phyloP scores from a whole-genome alignment of 805 yeast species.

The Cyberlindnera bimundalis region DNA sequence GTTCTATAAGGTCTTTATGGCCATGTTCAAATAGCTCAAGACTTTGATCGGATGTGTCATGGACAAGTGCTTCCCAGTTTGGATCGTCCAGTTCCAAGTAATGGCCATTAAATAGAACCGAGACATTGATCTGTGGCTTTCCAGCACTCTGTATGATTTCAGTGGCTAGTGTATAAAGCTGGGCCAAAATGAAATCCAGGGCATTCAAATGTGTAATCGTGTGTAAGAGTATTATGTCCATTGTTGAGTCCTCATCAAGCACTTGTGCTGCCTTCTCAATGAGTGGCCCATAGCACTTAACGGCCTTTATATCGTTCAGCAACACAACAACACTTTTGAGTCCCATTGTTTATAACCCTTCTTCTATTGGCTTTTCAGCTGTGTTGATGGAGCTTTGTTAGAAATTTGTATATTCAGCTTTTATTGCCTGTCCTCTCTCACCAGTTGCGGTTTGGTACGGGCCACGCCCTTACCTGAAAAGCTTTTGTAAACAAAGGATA shows the following conservation, averaged over 20 bases:
- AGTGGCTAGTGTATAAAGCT: constrained; percentile 20
- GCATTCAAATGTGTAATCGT: constrained; percentile 19
- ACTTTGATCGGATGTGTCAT: constrained; percentile 18
- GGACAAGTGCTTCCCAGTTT: constrained; percentile 20
- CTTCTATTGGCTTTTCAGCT: too few relatives aligned
- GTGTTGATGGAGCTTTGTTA: too few relatives aligned
- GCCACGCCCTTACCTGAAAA: not conserved
- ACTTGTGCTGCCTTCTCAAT: constrained; percentile 16
- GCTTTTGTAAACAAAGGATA: constrained; percentile 6
- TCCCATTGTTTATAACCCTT: too few relatives aligned
- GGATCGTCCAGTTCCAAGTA: constrained; percentile 18
- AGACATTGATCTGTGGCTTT: constrained; percentile 13
- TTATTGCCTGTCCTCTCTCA: too few relatives aligned
- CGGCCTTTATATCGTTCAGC: constrained; percentile 15
- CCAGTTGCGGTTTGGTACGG: not conserved
- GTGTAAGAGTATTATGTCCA: constrained; percentile 22
- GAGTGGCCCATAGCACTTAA: constrained; percentile 22
- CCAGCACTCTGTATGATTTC: constrained; percentile 9
- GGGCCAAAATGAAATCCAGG: constrained; percentile 24
- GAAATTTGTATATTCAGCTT: too few relatives aligned
- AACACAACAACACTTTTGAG: constrained; percentile 22
- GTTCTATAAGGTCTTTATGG: constrained; percentile 9
- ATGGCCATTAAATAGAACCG: constrained; percentile 26
- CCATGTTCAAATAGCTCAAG: constrained; percentile 11
- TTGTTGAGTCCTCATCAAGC: constrained; percentile 15